Conservation (phyloP, 2,329 filamentous ascomycete species). For the Sporothrix globosa region DNA sequence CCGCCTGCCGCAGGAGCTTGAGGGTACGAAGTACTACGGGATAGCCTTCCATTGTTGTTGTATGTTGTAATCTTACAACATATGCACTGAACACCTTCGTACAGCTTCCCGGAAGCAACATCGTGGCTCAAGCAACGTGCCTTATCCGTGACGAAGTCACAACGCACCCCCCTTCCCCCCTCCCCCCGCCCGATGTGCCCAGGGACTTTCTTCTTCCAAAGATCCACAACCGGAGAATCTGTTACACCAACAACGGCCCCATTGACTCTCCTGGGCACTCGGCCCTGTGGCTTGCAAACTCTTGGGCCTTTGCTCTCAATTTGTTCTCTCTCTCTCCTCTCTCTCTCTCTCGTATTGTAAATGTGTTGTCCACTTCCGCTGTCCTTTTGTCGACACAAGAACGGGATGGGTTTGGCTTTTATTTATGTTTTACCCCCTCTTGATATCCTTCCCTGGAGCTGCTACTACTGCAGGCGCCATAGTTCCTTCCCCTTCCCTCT, state of each 20-base stretch:
- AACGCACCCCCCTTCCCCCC: not conserved
- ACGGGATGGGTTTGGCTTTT: too few species aligned
- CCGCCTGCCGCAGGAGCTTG: not conserved
- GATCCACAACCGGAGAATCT: not conserved
- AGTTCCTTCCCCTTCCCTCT: constrained; percentile 1
- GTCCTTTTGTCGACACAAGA: not conserved
- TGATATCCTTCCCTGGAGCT: not conserved
- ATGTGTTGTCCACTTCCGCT: not conserved
- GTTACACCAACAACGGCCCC: constrained; percentile 20
- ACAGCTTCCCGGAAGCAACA: constrained; percentile 24
- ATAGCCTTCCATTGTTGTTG: not conserved
- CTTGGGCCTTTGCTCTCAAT: not conserved
- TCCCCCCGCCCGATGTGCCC: not conserved
- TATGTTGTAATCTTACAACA: not conserved
- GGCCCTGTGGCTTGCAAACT: not conserved
- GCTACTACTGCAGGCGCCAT: not conserved
- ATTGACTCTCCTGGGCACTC: constrained; percentile 2
- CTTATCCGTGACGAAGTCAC: not conserved
- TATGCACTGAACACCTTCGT: not conserved
- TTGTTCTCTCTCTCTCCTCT: not conserved
- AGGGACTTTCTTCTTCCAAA: not conserved
- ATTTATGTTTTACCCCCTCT: too few species aligned
- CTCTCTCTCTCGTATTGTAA: not conserved
- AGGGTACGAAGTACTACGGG: not conserved
- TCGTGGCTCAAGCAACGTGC: constrained; percentile 30